These are phyloP conservation scores for Xerocomus potaroensis DNA, from an alignment of 768 basidiomycete genomes.

Conservation along the genomic window DNA sequence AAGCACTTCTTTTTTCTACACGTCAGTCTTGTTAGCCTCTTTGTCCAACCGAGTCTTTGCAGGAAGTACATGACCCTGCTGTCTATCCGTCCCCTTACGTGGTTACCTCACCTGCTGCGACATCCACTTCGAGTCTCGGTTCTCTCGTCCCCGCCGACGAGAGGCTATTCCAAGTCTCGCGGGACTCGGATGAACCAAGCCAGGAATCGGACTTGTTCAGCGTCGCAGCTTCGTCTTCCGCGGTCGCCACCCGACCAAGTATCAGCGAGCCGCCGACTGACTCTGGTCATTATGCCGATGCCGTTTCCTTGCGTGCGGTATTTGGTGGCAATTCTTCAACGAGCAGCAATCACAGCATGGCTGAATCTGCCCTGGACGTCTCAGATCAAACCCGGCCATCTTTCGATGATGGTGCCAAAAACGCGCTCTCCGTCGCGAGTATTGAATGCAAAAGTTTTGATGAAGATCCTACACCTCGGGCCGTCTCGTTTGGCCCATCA, in stretches of 20 bases:
- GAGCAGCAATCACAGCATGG: background rate
- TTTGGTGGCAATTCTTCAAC: slow-evolving; percentile 8
- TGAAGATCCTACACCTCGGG: slow-evolving; percentile 27
- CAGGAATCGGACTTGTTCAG: background rate
- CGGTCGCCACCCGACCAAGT: background rate
- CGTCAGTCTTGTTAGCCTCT: background rate
- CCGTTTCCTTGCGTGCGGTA: slow-evolving; percentile 3
- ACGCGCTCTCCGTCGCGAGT: slow-evolving; percentile 4
- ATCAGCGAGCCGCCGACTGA: background rate
- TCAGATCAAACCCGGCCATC: slow-evolving; percentile 1
- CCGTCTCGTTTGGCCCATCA: slow-evolving; percentile 14
- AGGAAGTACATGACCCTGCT: slow-evolving; percentile 8
- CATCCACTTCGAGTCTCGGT: slow-evolving; percentile 29
- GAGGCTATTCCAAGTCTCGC: slow-evolving; percentile 19
- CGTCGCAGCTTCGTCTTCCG: slow-evolving; percentile 5
- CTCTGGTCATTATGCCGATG: background rate
- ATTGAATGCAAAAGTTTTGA: slow-evolving; percentile 8
- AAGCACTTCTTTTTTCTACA: slow-evolving; percentile 4
- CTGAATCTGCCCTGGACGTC: background rate
- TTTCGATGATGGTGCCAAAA: slow-evolving; percentile 2
- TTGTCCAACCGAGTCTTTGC: slow-evolving; percentile 3
- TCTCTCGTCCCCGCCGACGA: slow-evolving; percentile 27
- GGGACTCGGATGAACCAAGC: slow-evolving; percentile 8
- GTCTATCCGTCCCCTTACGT: slow-evolving; percentile 9
- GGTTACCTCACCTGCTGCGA: slow-evolving; percentile 15